These are phyloP conservation scores for Aspergillus oerlinghausenensis DNA, from an alignment of 2,329 filamentous ascomycete species.

Conservation along the genomic window DNA sequence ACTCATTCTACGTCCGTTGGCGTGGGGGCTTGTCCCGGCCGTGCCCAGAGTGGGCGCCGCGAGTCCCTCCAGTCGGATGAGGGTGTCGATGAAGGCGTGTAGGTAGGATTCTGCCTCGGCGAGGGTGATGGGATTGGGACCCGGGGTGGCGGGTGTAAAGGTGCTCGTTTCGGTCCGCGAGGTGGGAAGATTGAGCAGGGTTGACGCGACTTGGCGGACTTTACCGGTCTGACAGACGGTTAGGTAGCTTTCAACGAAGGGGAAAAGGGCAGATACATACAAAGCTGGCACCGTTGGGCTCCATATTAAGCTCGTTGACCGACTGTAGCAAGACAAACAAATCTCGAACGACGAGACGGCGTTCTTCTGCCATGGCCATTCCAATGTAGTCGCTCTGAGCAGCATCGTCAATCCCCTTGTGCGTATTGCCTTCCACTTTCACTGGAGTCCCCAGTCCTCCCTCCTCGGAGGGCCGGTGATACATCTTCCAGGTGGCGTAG, in stretches of 20 bases:
- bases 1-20: constrained; percentile 30
- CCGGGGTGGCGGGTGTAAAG: constrained; percentile 35
- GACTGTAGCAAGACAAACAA: constrained; percentile 69
- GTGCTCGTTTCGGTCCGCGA: constrained; percentile 19
- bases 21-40: constrained; percentile 26
- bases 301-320: constrained; percentile 80
- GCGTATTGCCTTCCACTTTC: constrained; percentile 17
- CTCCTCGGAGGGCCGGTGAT: constrained; percentile 16
- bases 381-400: constrained; percentile 49
- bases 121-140: constrained; percentile 26
- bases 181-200: constrained; percentile 62
- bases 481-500: constrained; percentile 56
- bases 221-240: constrained; percentile 60
- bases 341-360: constrained; percentile 76
- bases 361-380: constrained; percentile 66
- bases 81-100: constrained; percentile 66
- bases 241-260: background rate
- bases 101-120: constrained; percentile 67
- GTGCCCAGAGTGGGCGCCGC: constrained; percentile 23
- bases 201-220: constrained; percentile 78
- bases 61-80: constrained; percentile 68
- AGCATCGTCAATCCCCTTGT: constrained; percentile 28
- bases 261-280: constrained; percentile 42
- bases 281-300: constrained; percentile 63
- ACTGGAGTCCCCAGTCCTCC: constrained; percentile 9